Percentiles rank a stretch among this genome's conserved stretches.
Evolutionary conservation across 2,329 filamentous ascomycete species (phyloP).

Genomic region (Graphiopsis chlorocephala): DNA sequence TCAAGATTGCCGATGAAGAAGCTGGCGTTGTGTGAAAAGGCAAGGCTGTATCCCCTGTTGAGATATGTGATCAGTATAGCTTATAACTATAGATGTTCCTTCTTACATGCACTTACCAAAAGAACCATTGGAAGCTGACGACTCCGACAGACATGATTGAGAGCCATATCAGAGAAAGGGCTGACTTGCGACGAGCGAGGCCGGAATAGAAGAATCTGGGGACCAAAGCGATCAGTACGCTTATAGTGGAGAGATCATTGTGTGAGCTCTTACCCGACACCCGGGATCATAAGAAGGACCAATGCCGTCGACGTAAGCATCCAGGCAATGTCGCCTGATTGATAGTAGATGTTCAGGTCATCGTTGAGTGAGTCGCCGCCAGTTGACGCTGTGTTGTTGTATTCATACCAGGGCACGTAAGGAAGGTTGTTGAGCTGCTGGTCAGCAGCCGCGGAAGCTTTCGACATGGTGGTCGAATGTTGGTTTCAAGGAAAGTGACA

Average conservation of each 20-base stretch:
- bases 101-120: conserved; percentile 61
- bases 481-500: not conserved
- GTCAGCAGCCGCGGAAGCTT: not conserved
- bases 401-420: conserved; percentile 46
- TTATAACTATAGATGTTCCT: too few relatives aligned
- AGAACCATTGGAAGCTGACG: conserved; percentile 90
- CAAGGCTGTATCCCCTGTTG: conserved; percentile 66
- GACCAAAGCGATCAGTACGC: not conserved
- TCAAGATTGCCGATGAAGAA: conserved; percentile 73
- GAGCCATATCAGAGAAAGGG: conserved; percentile 80
- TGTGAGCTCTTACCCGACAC: conserved; percentile 60
- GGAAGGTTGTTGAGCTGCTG: conserved; percentile 20
- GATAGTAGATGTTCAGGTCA: conserved; percentile 82
- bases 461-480: not conserved
- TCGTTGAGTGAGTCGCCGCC: conserved; percentile 66
- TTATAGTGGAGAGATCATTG: not conserved
- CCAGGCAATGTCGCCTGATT: conserved; percentile 82
- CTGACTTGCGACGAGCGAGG: conserved; percentile 83
- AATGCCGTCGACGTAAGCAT: conserved; percentile 73
- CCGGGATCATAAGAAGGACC: conserved; percentile 88
- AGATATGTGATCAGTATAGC: not conserved
- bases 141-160: conserved; percentile 78
- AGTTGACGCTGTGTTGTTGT: conserved; percentile 62
- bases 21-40: conserved; percentile 75
- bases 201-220: conserved; percentile 86